A percentile compares a stretch with the other conserved stretches of the same genome.
Evolutionary conservation across 2,329 filamentous ascomycete genomes (phyloP).

Genomic region (Pestalotiopsis sp.): DNA sequence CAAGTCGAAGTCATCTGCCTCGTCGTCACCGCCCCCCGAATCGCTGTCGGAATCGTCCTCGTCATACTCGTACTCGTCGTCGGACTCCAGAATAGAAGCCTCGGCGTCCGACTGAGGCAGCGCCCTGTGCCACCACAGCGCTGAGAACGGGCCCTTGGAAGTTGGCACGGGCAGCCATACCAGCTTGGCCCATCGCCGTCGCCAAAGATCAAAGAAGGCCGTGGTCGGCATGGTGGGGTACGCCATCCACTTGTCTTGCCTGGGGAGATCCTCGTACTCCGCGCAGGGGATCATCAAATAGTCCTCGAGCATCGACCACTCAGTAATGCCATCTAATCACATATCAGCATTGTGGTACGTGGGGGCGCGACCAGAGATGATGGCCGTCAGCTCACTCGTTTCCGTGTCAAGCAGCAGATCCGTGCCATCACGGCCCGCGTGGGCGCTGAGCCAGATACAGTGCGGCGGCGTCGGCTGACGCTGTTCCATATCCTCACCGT

Average conservation of each 20-base stretch:
- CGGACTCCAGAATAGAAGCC: not conserved
- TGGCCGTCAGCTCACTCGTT: not conserved
- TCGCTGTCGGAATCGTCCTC: not conserved
- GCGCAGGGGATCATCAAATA: not conserved
- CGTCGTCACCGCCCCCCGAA: not conserved
- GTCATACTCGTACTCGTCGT: not conserved
- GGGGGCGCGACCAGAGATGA: not conserved
- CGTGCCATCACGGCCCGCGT: not conserved
- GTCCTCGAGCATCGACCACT: not conserved
- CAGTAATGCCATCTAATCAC: not conserved
- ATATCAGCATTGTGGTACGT: not conserved
- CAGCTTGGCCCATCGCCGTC: not conserved
- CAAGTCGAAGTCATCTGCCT: not conserved
- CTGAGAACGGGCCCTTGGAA: not conserved
- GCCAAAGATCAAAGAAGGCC: constrained; percentile 1
- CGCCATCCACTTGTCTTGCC: not conserved
- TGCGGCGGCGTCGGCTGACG: not conserved
- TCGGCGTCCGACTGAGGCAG: not conserved
- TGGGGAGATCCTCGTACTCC: not conserved
- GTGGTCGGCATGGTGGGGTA: not conserved
- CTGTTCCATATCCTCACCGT: not conserved
- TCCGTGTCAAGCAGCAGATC: constrained; percentile 2
- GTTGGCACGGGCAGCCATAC: not conserved
- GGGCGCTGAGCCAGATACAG: not conserved
- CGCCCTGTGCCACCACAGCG: constrained; percentile 2